A percentile compares a stretch with the other conserved stretches of the same genome.
These are phyloP conservation scores for Baudoinia panamericana DNA, from an alignment of 495 filamentous ascomycete species.

Conservation along the genomic window DNA sequence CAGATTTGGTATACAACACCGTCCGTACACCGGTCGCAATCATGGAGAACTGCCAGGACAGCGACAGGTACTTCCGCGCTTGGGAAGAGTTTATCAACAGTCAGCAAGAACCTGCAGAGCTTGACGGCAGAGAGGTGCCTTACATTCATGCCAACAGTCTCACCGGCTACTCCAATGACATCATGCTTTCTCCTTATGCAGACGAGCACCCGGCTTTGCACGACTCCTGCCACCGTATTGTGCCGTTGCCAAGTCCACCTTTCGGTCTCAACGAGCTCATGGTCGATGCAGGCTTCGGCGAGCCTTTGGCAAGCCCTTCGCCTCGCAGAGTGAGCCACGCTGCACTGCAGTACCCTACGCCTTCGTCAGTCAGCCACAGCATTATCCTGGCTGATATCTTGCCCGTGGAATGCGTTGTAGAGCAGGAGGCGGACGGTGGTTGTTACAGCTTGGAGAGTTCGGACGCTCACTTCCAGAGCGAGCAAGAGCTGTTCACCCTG, in stretches of 20 bases:
- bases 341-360: neutral
- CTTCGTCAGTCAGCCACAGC: neutral
- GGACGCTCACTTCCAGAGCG: conserved; percentile 10
- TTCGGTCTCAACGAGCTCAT: conserved; percentile 14
- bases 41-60: too few relatives aligned
- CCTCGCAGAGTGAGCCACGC: neutral
- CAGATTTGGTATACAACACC: too few relatives aligned
- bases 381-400: conserved; percentile 3
- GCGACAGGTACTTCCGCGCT: conserved; percentile 3
- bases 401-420: conserved; percentile 2
- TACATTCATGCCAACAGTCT: conserved; percentile 18
- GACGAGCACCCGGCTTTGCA: conserved; percentile 5
- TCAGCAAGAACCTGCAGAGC: conserved; percentile 1
- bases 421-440: neutral
- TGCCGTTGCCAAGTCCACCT: conserved; percentile 1
- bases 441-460: neutral
- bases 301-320: neutral
- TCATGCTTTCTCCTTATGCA: conserved; percentile 2
- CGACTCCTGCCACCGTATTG: conserved; percentile 2
- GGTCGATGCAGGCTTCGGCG: conserved; percentile 8
- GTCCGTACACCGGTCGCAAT: too few relatives aligned
- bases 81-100: neutral
- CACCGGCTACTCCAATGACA: conserved; percentile 8
- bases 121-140: conserved; percentile 14
- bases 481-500: conserved; percentile 10